Evolutionary conservation across 2,329 filamentous ascomycete genomes (phyloP).

Genomic region (Aspergillus sclerotialis): DNA sequence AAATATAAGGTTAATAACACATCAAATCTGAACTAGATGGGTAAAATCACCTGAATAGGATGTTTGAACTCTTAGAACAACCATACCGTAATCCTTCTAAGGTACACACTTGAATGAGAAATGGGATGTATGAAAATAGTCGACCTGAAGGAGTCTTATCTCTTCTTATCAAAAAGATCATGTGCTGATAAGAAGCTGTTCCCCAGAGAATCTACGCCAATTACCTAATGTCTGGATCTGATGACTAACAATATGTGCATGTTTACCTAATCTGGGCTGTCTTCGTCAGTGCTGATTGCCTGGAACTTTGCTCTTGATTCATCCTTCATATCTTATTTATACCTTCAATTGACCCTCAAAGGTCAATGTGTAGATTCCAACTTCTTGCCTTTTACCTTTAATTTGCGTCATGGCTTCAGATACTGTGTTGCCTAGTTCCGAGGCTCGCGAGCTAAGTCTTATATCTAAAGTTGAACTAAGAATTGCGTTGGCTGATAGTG

Average conservation of each 20-base stretch:
- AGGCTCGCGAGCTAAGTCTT: slow-evolving; percentile 67
- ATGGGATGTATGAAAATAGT: no score
- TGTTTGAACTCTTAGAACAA: not conserved
- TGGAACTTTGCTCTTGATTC: slow-evolving; percentile 1
- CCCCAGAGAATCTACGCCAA: no score
- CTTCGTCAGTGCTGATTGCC: slow-evolving; percentile 7
- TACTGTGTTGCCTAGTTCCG: slow-evolving; percentile 24
- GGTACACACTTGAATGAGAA: no score
- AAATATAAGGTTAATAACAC: not conserved
- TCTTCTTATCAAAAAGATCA: no score
- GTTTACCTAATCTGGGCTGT: not conserved
- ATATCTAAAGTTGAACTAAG: slow-evolving; percentile 79
- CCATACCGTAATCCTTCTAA: not conserved
- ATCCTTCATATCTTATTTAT: not conserved
- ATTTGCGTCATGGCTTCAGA: slow-evolving; percentile 25
- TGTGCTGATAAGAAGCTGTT: no score
- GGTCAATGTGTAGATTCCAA: slow-evolving; percentile 6
- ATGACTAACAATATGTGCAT: no score
- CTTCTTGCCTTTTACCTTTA: slow-evolving; percentile 1
- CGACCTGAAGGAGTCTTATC: no score
- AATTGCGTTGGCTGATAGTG: slow-evolving; percentile 75
- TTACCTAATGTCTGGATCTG: no score
- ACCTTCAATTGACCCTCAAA: not conserved
- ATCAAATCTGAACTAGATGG: not conserved
- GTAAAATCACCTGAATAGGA: not conserved